Evolutionary conservation across 176 grass and related monocot genomes (phyloP).

Genomic region (Aegilops tauschii): DNA sequence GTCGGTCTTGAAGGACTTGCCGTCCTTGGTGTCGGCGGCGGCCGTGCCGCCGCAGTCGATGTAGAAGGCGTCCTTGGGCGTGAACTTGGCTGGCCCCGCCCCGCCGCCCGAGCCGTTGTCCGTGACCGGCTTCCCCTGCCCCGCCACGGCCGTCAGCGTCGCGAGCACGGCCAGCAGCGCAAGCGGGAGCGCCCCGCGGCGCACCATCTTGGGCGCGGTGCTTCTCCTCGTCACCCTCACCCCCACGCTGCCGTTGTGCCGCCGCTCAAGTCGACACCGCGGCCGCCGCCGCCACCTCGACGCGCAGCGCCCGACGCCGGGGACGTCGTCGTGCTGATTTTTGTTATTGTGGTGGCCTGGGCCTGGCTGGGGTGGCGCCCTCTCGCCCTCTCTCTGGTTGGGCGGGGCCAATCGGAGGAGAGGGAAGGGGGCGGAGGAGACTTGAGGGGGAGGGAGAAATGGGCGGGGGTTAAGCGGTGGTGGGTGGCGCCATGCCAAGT

Average conservation of each 20-base stretch:
- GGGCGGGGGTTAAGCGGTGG: constrained; percentile 26
- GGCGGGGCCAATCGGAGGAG: constrained; percentile 55
- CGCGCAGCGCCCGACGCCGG: not conserved
- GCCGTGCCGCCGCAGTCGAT: constrained; percentile 67
- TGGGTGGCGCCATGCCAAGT: constrained; percentile 24
- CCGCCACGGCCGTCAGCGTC: not conserved
- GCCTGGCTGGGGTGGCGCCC: constrained; percentile 17
- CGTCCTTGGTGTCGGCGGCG: constrained; percentile 19
- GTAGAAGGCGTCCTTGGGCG: constrained; percentile 68
- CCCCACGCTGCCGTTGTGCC: not conserved
- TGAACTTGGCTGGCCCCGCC: constrained; percentile 42
- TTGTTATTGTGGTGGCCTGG: not conserved
- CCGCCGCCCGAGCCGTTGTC: not conserved
- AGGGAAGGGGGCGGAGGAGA: constrained; percentile 26
- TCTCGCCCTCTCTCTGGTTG: constrained; percentile 45
- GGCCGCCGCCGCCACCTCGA: not conserved
- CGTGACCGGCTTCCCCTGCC: constrained; percentile 34
- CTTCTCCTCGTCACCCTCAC: not conserved
- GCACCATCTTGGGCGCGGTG: not conserved
- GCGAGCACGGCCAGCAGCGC: constrained; percentile 26
- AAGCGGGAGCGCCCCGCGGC: constrained; percentile 30
- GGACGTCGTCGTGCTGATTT: not conserved
- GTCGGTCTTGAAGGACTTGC: constrained; percentile 75
- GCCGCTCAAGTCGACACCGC: not conserved
- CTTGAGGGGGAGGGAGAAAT: constrained; percentile 1